These are phyloP conservation scores for Allium sativum DNA, from an alignment of 106 monocot genomes.

Conservation along the genomic window DNA sequence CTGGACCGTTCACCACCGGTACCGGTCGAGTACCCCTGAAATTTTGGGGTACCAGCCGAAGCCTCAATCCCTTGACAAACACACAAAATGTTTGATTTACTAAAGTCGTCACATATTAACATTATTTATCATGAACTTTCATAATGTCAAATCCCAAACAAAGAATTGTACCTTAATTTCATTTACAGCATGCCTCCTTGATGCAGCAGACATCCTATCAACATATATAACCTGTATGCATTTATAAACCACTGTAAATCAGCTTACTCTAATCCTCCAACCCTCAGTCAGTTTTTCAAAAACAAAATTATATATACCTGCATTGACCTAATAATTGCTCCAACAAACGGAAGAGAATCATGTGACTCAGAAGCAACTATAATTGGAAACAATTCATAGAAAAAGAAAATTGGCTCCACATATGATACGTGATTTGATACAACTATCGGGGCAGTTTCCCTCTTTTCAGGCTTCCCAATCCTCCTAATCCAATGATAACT, in stretches of 20 bases:
- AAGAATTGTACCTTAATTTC: constrained; percentile 81
- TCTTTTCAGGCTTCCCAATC: constrained; percentile 59
- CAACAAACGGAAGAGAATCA: constrained; percentile 83
- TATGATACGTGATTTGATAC: constrained; percentile 93
- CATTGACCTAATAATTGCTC: constrained; percentile 96
- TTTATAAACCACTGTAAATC: background rate
- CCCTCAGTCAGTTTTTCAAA: background rate
- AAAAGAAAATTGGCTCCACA: constrained; percentile 88
- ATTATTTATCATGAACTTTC: no score
- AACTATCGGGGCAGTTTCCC: constrained; percentile 78
- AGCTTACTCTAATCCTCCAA: background rate
- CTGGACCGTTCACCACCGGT: no score
- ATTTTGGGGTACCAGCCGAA: no score
- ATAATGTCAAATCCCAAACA: no score
- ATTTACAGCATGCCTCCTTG: constrained; percentile 73
- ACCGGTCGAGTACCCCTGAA: no score
- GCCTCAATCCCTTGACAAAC: no score
- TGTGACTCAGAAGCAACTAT: constrained; percentile 94
- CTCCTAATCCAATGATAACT: constrained; percentile 91
- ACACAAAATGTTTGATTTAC: no score
- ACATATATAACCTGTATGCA: constrained; percentile 86
- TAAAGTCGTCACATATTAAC: no score
- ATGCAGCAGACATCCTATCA: constrained; percentile 81
- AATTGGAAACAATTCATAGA: constrained; percentile 94
- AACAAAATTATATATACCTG: constrained; percentile 34